These are phyloP conservation scores for Angomonas ambiguus DNA, from an alignment of 208 protist species.

Conservation along the genomic window DNA sequence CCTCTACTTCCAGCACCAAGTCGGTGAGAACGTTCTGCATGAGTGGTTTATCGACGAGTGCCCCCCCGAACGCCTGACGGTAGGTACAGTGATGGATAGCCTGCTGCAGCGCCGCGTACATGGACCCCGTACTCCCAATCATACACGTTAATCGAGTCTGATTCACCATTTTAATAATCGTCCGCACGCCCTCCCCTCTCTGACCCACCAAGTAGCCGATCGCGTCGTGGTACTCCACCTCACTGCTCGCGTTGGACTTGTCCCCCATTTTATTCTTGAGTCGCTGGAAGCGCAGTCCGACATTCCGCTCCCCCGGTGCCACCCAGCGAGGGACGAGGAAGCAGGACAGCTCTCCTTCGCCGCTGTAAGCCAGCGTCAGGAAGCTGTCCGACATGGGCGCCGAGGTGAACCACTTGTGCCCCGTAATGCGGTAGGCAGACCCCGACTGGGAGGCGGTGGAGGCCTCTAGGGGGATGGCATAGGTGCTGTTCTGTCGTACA, in stretches of 20 bases:
- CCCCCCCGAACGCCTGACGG: conserved; percentile 19
- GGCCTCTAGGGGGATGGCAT: conserved; percentile 13
- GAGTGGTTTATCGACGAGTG: conserved; percentile 21
- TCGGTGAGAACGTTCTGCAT: conserved; percentile 37
- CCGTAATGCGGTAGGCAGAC: conserved; percentile 16
- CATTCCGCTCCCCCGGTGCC: conserved; percentile 19
- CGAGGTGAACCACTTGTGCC: conserved; percentile 49
- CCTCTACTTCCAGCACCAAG: conserved; percentile 26
- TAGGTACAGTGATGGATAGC: conserved; percentile 14
- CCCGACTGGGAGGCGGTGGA: background rate
- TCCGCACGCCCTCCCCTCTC: conserved; percentile 24
- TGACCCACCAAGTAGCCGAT: conserved; percentile 20
- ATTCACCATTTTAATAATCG: conserved; percentile 45
- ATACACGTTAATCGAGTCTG: conserved; percentile 33
- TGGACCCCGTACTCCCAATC: conserved; percentile 16
- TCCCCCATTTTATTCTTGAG: conserved; percentile 36
- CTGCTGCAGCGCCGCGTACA: conserved; percentile 8
- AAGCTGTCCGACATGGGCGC: conserved; percentile 44
- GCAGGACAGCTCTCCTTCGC: conserved; percentile 17
- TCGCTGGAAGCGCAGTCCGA: conserved; percentile 19
- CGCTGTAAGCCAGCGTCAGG: conserved; percentile 32
- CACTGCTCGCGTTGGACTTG: conserved; percentile 30
- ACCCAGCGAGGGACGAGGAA: conserved; percentile 37
- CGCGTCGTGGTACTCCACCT: conserved; percentile 40
- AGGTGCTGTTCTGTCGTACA: conserved; percentile 34